phyloP scores from a whole-genome alignment of 208 protist species.

The Acanthamoeba sp. region DNA sequence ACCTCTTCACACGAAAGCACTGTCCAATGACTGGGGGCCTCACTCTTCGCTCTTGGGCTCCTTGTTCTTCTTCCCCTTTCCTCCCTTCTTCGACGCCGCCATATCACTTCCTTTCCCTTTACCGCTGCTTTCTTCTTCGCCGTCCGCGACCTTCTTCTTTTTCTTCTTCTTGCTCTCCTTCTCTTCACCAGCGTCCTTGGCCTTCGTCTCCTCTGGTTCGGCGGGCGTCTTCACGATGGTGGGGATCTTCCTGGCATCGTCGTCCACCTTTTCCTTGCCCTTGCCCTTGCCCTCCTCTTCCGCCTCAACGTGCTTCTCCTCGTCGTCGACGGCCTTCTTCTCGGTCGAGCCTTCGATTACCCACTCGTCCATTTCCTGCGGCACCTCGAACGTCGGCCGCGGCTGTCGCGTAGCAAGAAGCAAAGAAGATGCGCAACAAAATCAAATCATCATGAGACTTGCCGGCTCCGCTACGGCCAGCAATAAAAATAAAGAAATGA shows the following conservation, averaged over 20 bases:
- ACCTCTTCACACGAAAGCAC: not conserved
- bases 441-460: too few species aligned
- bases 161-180: not conserved
- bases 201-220: not conserved
- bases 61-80: not conserved
- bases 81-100: not conserved
- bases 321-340: not conserved
- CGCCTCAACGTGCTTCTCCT: not conserved
- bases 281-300: not conserved
- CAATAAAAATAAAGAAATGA: too few species aligned
- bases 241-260: not conserved
- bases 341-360: not conserved
- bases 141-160: not conserved
- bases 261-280: not conserved
- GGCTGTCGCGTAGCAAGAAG: not conserved
- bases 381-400: constrained; percentile 38
- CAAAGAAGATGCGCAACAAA: too few species aligned
- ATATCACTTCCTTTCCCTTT: not conserved
- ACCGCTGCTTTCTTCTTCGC: not conserved
- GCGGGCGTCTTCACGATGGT: not conserved
- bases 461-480: too few species aligned
- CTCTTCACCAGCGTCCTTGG: not conserved
- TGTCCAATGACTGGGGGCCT: not conserved
- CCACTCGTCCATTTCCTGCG: constrained; percentile 36
- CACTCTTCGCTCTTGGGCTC: not conserved